Percentiles rank a stretch among this genome's conserved stretches.
These are phyloP conservation scores for Zygnema circumcarinatum DNA, from an alignment of 139 green algal genomes.

Conservation along the genomic window DNA sequence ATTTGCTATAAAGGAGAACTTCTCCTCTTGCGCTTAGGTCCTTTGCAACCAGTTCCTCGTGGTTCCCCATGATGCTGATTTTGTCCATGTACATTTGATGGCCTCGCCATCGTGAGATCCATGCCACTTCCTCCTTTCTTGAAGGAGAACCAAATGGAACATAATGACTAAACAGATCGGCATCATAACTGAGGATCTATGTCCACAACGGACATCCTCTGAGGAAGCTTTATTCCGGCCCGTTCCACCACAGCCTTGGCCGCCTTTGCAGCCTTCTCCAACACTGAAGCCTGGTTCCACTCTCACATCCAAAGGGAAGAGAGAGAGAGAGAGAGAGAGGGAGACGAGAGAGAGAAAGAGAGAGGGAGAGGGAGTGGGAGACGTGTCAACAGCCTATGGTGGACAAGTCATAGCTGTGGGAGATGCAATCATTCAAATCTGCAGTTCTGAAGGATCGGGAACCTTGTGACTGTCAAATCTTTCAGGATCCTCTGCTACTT, in stretches of 20 bases:
- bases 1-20: too few relatives aligned
- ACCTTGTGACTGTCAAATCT: too few relatives aligned
- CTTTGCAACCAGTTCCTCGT: too few relatives aligned
- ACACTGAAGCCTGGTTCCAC: not conserved
- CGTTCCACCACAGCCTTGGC: not conserved
- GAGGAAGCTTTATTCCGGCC: not conserved
- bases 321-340: not conserved
- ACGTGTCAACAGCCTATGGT: slow-evolving; percentile 6
- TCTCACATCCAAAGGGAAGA: not conserved
- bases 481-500: too few relatives aligned
- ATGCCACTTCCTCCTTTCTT: too few relatives aligned
- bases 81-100: too few relatives aligned
- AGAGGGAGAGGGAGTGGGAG: not conserved
- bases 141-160: not conserved
- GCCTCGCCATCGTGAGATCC: too few relatives aligned
- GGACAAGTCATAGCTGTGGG: not conserved
- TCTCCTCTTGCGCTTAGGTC: too few relatives aligned
- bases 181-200: not conserved
- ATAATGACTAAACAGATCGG: not conserved
- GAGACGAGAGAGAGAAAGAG: not conserved
- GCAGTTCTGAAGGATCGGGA: not conserved
- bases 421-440: not conserved
- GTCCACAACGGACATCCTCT: not conserved
- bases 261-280: not conserved
- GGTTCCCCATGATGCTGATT: too few relatives aligned